Conservation (phyloP, 2,329 filamentous ascomycete genomes). For the Ambrosiella xylebori region DNA sequence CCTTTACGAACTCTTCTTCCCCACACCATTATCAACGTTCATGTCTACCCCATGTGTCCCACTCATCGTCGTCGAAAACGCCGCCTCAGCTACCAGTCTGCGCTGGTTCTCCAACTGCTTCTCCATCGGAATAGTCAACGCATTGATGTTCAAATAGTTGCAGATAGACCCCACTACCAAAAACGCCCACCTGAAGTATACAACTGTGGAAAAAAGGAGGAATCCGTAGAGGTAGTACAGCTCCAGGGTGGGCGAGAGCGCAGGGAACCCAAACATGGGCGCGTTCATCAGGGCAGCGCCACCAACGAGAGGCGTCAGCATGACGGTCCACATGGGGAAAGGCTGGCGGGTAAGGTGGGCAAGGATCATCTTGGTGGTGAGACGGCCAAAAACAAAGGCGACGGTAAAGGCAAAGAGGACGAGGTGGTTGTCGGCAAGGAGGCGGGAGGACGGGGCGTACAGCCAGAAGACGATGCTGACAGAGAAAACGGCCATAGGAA, state of each 20-base stretch:
- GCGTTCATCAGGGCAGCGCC: conserved; percentile 73
- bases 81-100: conserved; percentile 10
- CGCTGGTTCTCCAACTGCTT: conserved; percentile 39
- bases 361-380: conserved; percentile 98
- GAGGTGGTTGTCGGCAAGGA: conserved; percentile 71
- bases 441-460: conserved; percentile 69
- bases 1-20: conserved; percentile 13
- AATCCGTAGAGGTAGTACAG: conserved; percentile 70
- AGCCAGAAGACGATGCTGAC: conserved; percentile 65
- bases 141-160: conserved; percentile 81
- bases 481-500: conserved; percentile 71
- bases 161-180: conserved; percentile 86
- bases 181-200: conserved; percentile 86
- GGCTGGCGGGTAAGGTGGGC: conserved; percentile 85
- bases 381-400: conserved; percentile 91
- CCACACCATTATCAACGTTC: conserved; percentile 10
- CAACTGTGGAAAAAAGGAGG: conserved; percentile 64
- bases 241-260: conserved; percentile 49
- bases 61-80: conserved; percentile 12
- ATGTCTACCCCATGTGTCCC: conserved; percentile 12
- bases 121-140: conserved; percentile 61
- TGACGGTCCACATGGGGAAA: conserved; percentile 91
- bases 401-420: conserved; percentile 85
- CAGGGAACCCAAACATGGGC: conserved; percentile 54
- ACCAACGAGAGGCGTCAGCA: conserved; percentile 71